Evolutionary conservation across 2,329 filamentous ascomycete species (phyloP), one percentile per base, ranked within the genome.

Genomic region (Venturia aucupariae): DNA sequence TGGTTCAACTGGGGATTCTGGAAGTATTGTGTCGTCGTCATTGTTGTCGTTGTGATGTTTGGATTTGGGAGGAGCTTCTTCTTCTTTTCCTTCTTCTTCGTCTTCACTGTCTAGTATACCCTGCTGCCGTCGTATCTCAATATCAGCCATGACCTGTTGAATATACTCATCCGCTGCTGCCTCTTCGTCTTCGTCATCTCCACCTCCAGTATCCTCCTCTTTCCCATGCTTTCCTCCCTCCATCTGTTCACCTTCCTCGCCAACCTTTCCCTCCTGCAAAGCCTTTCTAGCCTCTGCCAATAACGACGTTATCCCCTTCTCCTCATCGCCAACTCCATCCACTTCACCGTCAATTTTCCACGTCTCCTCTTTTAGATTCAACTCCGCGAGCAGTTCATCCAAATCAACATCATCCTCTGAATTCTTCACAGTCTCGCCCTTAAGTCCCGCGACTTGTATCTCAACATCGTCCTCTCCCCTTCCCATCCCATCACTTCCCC

Each of bases 151-250:
- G 8, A 80, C 73, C 57, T 73, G 71, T 46, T 78, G 74, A 44
- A 81, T 77, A 24, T 80, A 75, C 24, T 80, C 78, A 44, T 80
- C 75, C 13, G 78, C 77, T 61, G 78, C 78, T 61, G 78, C 78
- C 67, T 73, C 66, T 59, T 75, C 72, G 54, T 75, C 74, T 39
- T 67, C 66, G 51, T 69, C 61, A 48, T 74, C 73, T 15, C 44
- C 64, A 17, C 66, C 55, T 27, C 65, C 62, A 19, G 46, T 41
- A 22, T 8, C 55, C 27, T 63, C 60, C 2, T 66, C 62, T 27
- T 64, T 61, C n/a, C 63, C 51, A 15, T 22, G 67, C 32, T 70
- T 71, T 68, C 27, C 39, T 41, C 17, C 39, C 17, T 41, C 39
- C 11, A 13, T 17, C 17, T 67, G 65, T 35, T 54, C 62, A 15